phyloP scores from a whole-genome alignment of 2,329 filamentous ascomycete genomes.

The Aspergillus neotritici region DNA sequence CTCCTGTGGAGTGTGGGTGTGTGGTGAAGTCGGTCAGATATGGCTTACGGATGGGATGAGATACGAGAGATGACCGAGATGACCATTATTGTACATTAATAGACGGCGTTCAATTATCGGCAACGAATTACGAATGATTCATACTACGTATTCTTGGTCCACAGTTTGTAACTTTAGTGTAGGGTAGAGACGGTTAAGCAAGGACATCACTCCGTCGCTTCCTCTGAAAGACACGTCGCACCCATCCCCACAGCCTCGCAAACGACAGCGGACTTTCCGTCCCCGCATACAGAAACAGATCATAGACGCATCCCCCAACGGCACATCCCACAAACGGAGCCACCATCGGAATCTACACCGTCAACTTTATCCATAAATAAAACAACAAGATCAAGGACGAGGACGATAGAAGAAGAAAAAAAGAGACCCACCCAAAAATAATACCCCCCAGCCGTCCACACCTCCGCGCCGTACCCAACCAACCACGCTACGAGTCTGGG shows the following conservation, averaged over 20 bases:
- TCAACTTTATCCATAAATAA: background rate
- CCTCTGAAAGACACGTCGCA: constrained; percentile 56
- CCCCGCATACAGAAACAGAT: constrained; percentile 63
- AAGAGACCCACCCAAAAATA: constrained; percentile 61
- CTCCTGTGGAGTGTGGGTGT: constrained; percentile 6
- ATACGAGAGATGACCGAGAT: too few relatives aligned
- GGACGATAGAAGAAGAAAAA: background rate
- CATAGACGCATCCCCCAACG: constrained; percentile 63
- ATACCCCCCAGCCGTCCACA: constrained; percentile 62
- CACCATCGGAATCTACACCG: constrained; percentile 61
- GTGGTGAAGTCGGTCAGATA: constrained; percentile 13
- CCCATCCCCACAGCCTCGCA: constrained; percentile 55
- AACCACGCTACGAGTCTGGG: constrained; percentile 62
- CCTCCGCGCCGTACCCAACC: constrained; percentile 61
- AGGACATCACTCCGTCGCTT: too few relatives aligned
- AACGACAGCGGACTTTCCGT: constrained; percentile 59
- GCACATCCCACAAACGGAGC: constrained; percentile 61
- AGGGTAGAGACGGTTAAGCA: too few relatives aligned
- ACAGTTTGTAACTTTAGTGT: too few relatives aligned
- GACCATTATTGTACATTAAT: too few relatives aligned
- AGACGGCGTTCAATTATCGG: too few relatives aligned
- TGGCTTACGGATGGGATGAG: too few relatives aligned
- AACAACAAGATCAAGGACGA: background rate
- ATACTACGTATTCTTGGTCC: too few relatives aligned
- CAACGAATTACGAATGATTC: too few relatives aligned